phyloP scores from a whole-genome alignment of 192 early-diverging fungal species.

The Backusella circina region DNA sequence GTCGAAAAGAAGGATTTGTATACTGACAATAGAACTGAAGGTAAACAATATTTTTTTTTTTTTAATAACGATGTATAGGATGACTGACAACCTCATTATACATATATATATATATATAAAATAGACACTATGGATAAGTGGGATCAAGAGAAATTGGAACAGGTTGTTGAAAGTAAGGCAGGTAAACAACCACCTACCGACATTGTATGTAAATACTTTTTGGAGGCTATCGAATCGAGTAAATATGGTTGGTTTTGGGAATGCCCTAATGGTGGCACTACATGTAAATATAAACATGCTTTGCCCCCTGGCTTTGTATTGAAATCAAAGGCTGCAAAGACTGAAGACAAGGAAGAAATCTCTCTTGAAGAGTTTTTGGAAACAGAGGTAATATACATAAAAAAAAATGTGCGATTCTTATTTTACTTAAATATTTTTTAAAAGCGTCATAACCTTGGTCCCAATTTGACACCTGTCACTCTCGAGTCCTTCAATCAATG shows the following conservation, averaged over 20 bases:
- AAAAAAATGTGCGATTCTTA: background rate
- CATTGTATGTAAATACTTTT: slow-evolving; percentile 98
- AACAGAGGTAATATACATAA: slow-evolving; percentile 65
- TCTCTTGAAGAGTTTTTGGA: slow-evolving; percentile 98
- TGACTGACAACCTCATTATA: background rate
- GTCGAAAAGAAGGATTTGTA: slow-evolving; percentile 91
- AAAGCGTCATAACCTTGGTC: slow-evolving; percentile 89
- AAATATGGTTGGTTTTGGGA: slow-evolving; percentile 99
- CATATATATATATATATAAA: background rate
- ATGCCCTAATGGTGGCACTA: slow-evolving; percentile 91
- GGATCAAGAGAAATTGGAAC: slow-evolving; percentile 90
- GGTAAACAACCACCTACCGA: slow-evolving; percentile 88
- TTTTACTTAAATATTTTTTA: background rate
- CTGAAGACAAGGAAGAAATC: slow-evolving; percentile 75
- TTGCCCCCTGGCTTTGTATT: slow-evolving; percentile 95
- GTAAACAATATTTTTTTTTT: no score
- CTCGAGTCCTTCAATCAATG: slow-evolving; percentile 88
- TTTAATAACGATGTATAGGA: no score
- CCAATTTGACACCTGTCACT: slow-evolving; percentile 93
- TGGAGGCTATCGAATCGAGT: slow-evolving; percentile 91
- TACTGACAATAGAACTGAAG: slow-evolving; percentile 75
- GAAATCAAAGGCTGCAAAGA: slow-evolving; percentile 89
- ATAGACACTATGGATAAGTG: slow-evolving; percentile 93
- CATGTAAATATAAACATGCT: slow-evolving; percentile 96
- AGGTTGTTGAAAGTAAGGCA: slow-evolving; percentile 82